phyloP scores from a whole-genome alignment of 495 filamentous ascomycete species.

The Aspergillus sclerotioniger region DNA sequence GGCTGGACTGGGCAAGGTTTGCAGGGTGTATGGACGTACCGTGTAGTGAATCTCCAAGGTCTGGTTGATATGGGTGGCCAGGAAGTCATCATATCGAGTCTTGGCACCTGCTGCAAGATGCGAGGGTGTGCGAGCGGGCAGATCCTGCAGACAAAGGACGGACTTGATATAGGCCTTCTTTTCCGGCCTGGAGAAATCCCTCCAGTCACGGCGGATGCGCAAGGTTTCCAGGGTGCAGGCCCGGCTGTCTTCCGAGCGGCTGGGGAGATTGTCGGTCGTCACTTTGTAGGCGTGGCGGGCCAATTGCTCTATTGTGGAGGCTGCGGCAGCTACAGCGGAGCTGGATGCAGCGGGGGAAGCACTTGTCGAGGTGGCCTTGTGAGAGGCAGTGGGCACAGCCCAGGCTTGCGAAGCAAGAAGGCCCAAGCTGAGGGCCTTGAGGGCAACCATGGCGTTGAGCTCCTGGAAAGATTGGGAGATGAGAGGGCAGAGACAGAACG shows the following conservation, averaged over 20 bases:
- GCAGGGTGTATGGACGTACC: no score
- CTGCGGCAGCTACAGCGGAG: constrained; percentile 18
- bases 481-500: background rate
- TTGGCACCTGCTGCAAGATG: constrained; percentile 46
- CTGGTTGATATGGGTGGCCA: constrained; percentile 65
- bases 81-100: constrained; percentile 69
- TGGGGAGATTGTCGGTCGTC: constrained; percentile 14
- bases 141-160: constrained; percentile 58
- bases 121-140: constrained; percentile 46
- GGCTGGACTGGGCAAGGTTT: no score
- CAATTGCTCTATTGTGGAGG: constrained; percentile 20
- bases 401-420: constrained; percentile 13
- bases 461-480: background rate
- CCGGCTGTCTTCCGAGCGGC: constrained; percentile 27
- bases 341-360: constrained; percentile 20
- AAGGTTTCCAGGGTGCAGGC: constrained; percentile 49
- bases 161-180: constrained; percentile 59
- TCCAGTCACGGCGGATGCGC: constrained; percentile 50
- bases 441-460: constrained; percentile 18
- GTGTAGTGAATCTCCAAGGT: constrained; percentile 60
- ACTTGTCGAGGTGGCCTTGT: constrained; percentile 8
- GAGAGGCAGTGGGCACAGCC: constrained; percentile 10
- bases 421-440: constrained; percentile 14
- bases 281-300: constrained; percentile 18
- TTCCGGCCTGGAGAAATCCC: constrained; percentile 33